Base-by-base conservation (phyloP, 148 eudicot species). In the Agrostemma githago region DNA sequence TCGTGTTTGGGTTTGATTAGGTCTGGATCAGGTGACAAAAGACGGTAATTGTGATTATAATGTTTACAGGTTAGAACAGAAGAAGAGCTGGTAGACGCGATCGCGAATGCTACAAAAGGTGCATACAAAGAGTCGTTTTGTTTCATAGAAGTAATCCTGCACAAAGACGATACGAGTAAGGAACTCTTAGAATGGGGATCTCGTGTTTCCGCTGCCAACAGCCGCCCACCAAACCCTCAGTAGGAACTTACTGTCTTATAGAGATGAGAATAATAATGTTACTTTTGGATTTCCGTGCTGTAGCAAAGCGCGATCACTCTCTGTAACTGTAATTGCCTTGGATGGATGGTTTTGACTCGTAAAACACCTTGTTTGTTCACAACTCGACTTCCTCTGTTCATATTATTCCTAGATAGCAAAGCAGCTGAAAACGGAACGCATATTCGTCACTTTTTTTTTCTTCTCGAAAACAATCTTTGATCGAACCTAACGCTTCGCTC, bases 171-270 rank as follows among this genome's bases (percentile, higher is more conserved):
- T 68, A 91, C 93, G 12, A 90, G 92, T 80, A 90, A 85, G 82
- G 95, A 90, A 74, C 79, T 90, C 63, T 86, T 90, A 57, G 90
- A 91, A 74, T 91, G 97, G 93, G 93, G 97, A 5, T 91, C 93
- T 37, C 92, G 97, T 26, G 93, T 89, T 75, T 70, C 85, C 74
- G 84, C 90, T 76, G 97, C 97, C 17, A 91, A 91, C 74, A 80
- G 92, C 58, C 86, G 90, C 26, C 83, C 92, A 76, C 97, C 93
- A 4, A 91, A 91, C 70, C 93, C 92, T 8, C 96, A 91, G 70
- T 89, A 85, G 51, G 5, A 37, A 8, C 37, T 40, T 37, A 17
- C 56, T 6, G 34, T 26, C 34, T 26, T 26, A 26, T 11, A 66
- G 51, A 14, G 7, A n/a, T 61, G 15, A 5, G 2, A 61, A 26